Evolutionary conservation across 2,329 filamentous ascomycete genomes (phyloP).

Genomic region (Metarhizium robertsii): DNA sequence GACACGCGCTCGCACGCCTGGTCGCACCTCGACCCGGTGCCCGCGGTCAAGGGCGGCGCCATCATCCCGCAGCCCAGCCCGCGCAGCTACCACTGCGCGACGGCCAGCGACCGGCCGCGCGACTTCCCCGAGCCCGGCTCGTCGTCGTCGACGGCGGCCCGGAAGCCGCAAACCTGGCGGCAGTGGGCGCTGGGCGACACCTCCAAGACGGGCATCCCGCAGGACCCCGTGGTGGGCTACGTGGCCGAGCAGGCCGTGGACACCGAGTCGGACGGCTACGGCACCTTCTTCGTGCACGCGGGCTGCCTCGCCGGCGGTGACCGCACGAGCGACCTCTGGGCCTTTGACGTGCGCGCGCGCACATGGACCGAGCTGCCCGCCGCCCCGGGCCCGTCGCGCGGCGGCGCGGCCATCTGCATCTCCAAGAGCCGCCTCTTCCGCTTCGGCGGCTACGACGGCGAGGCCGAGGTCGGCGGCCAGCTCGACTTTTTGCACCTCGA

Average conservation of each 20-base stretch:
- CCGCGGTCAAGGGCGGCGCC: constrained; percentile 29
- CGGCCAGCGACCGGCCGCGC: constrained; percentile 47
- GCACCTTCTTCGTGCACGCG: constrained; percentile 67
- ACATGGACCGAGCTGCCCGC: constrained; percentile 60
- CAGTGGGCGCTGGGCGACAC: constrained; percentile 47
- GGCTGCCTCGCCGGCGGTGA: constrained; percentile 58
- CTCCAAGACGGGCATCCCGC: constrained; percentile 46
- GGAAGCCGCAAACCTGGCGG: constrained; percentile 37
- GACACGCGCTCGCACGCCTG: constrained; percentile 56
- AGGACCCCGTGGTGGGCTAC: constrained; percentile 47
- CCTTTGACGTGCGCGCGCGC: constrained; percentile 55
- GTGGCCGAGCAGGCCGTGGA: constrained; percentile 50
- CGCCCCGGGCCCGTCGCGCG: constrained; percentile 57
- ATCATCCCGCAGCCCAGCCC: constrained; percentile 43
- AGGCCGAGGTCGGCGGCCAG: constrained; percentile 57
- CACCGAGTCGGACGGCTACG: constrained; percentile 51
- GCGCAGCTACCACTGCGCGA: constrained; percentile 62
- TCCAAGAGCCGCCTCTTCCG: constrained; percentile 59
- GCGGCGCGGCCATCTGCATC: constrained; percentile 59
- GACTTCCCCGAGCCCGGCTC: constrained; percentile 25
- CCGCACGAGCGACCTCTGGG: constrained; percentile 63
- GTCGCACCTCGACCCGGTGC: constrained; percentile 52
- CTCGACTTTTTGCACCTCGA: constrained; percentile 57
- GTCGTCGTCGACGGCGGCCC: not conserved
- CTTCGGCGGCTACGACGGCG: constrained; percentile 73